Percentiles rank a stretch among this genome's conserved stretches.
Evolutionary conservation across 805 yeast genomes (phyloP).

Genomic region (Nakazawaea ishiwadae): DNA sequence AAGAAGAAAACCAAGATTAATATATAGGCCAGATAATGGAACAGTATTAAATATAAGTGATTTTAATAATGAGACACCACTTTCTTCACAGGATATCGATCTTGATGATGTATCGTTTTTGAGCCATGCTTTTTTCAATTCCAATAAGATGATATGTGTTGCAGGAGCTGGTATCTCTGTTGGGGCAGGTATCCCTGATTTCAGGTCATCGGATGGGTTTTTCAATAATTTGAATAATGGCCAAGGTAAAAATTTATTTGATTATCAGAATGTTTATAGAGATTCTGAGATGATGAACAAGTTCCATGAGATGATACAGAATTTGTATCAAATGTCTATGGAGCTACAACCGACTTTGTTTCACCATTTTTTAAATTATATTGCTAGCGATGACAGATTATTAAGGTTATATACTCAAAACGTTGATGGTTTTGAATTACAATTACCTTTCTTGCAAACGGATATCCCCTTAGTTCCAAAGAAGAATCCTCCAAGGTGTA

Average conservation of each 20-base stretch:
- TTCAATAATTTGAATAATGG: constrained; percentile 49
- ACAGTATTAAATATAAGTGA: constrained; percentile 35
- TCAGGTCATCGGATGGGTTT: constrained; percentile 74
- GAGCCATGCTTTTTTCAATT: constrained; percentile 46
- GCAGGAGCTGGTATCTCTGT: constrained; percentile 86
- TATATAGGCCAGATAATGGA: constrained; percentile 41
- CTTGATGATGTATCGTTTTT: constrained; percentile 42
- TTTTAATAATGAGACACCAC: constrained; percentile 15
- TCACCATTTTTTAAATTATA: constrained; percentile 55
- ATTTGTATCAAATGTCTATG: constrained; percentile 50
- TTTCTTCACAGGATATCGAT: constrained; percentile 27
- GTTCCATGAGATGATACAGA: constrained; percentile 73
- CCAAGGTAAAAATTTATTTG: constrained; percentile 61
- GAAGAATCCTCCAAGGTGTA: constrained; percentile 49
- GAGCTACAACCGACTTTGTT: constrained; percentile 68
- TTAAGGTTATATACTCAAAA: constrained; percentile 82
- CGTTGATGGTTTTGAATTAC: constrained; percentile 74
- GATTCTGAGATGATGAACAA: constrained; percentile 52
- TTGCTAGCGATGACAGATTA: constrained; percentile 55
- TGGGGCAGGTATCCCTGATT: constrained; percentile 71
- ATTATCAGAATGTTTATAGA: constrained; percentile 64
- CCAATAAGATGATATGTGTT: constrained; percentile 58
- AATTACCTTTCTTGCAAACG: constrained; percentile 45
- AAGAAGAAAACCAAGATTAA: constrained; percentile 39
- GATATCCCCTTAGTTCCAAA: constrained; percentile 39